Base-by-base conservation (phyloP, 83 land plant species). In the Picea abies region DNA sequence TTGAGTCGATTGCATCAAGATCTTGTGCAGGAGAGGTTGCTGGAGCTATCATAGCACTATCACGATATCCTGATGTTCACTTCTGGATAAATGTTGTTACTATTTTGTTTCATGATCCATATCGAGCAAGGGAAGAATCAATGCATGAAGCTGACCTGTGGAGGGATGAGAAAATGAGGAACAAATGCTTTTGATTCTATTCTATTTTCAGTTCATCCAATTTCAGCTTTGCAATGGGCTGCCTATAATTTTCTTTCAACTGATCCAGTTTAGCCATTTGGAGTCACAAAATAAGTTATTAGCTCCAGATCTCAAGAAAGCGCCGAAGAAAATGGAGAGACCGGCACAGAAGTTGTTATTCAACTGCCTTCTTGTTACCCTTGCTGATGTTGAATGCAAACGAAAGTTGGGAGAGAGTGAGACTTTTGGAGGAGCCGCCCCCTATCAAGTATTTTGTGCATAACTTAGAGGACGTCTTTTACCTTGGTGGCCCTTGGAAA, bases 111-210 rank as follows among this genome's bases (percentile, higher is more conserved):
- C 82, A 79, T 39, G 88, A 95, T 11, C 82, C 99, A 25, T n/a
- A 58, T 10, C 79, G 85, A 84, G 91, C 89, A 69, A 96, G 90
- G 81, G 88, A 89, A 62, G 82, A 84, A 69, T 95, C 97, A 75
- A 85, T 93, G 26, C 89, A 89, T 70, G 84, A 96, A n/a, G 83
- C 93, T 70, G 97, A 96, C 58, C 83, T 94, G 82, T 98, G 99
- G 99, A 0, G 95, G 96, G 3, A 87, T 98, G 4, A 94, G 97
- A 76, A 90, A 84, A 81, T 95, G 93, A n/a, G 85, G 96, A 15
- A 83, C 96, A 66, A 89, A 89, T 81, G 85, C 96, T 60, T 87
- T 98, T 8, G 93, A 96, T 90, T 91, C 93, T 14, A 81, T 98
- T 60, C 88, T 98, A 12, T 95, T 96, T 78, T 92, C 99, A 16